Evolutionary conservation across 495 filamentous ascomycete genomes (phyloP), one percentile per base, ranked within the genome.

Genomic region (Penicillium longicatenatum): DNA sequence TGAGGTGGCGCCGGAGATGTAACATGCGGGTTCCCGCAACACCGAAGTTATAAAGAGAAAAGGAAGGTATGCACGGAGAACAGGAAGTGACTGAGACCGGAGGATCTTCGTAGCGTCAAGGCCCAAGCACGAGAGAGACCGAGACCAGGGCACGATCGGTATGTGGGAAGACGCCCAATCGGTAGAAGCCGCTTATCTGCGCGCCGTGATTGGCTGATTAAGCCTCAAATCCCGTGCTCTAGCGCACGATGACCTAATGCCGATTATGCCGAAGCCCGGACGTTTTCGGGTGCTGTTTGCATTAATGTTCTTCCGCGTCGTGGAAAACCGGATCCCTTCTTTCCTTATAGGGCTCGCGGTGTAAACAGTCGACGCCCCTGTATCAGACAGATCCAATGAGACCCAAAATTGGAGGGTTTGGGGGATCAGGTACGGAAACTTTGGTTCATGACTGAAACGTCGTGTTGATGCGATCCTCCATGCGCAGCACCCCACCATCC

Each of bases 231-330:
- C 16, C 45, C 45, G 12, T 12, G 16, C 45, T 48, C 14, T 26
- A 46, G 9, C 21, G 45, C 45, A 48, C n/a, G 45, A 48, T 48
- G 45, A 48, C 45, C 22, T 48, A 48, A 48, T 48, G 45, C 45
- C 45, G 45, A 48, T 30, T 22, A 48, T 48, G 45, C 45, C 22
- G 45, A 48, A 26, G 1, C 22, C 42, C 45, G 45, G 45, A 48
- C 21, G 14, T 30, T 48, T 29, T 48, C 45, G 45, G 45, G 21
- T 46, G 8, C 16, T 30, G 0, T 9, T 8, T 16, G 45, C 4
- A 22, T 29, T 30, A 29, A 48, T 48, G 45, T 48, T 48, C 24
- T 48, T 30, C 45, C 45, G 22, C 10, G 14, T 46, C 44, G 21
- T 26, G 44, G 11, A 24, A 24, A 24, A 22, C 22, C 21, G 45